A percentile compares a stretch with the other conserved stretches of the same genome.
Evolutionary conservation across 2,329 filamentous ascomycete species (phyloP).

Genomic region (Acrocalymma vagum): DNA sequence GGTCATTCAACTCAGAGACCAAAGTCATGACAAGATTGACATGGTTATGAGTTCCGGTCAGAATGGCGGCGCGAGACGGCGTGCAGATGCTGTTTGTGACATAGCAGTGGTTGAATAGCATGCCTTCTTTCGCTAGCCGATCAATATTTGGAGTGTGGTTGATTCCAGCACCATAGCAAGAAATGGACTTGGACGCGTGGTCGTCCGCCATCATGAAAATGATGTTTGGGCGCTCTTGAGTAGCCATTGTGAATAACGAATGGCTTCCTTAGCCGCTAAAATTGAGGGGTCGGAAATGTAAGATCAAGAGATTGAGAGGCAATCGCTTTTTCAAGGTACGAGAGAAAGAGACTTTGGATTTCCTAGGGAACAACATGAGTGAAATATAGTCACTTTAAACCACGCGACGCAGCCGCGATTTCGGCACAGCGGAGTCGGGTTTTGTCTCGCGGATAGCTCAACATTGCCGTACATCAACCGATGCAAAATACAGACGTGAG

Average conservation of each 20-base stretch:
- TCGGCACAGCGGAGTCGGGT: too few relatives aligned
- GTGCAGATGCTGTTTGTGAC: slow-evolving; percentile 65
- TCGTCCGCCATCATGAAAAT: slow-evolving; percentile 66
- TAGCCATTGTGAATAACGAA: slow-evolving; percentile 28
- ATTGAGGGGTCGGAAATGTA: too few relatives aligned
- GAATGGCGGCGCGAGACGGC: slow-evolving; percentile 59
- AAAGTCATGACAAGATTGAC: slow-evolving; percentile 63
- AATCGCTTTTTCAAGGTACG: too few relatives aligned
- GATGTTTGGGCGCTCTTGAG: slow-evolving; percentile 43
- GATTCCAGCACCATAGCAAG: slow-evolving; percentile 60
- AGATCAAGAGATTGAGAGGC: too few relatives aligned
- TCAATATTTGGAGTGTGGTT: slow-evolving; percentile 63
- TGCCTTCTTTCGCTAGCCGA: slow-evolving; percentile 58
- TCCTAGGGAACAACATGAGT: too few relatives aligned
- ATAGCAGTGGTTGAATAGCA: slow-evolving; percentile 63
- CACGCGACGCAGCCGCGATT: too few relatives aligned
- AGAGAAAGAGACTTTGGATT: too few relatives aligned
- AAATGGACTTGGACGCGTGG: slow-evolving; percentile 61
- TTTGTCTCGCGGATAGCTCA: too few relatives aligned
- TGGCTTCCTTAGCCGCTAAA: too few relatives aligned
- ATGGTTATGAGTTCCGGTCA: slow-evolving; percentile 62
- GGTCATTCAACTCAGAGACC: slow-evolving; percentile 59
- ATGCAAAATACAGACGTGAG: too few relatives aligned
- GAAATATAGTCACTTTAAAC: too few relatives aligned
- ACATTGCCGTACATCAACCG: too few relatives aligned